phyloP scores from a whole-genome alignment of 768 basidiomycete genomes.

The Leucocoprinus sp. region DNA sequence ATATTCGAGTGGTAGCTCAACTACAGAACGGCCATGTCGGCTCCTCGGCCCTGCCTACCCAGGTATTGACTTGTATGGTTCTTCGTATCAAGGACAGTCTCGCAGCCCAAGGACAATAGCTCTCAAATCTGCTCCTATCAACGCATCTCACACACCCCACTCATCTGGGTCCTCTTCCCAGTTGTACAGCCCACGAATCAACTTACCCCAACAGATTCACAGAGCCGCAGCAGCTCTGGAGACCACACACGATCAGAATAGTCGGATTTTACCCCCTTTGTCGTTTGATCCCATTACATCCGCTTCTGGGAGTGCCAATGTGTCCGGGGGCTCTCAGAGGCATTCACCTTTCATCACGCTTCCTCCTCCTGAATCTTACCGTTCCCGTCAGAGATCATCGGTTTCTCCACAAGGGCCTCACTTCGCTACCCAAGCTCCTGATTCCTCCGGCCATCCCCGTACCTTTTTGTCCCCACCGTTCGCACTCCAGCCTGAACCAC shows the following conservation, averaged over 20 bases:
- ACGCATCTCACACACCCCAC: slow-evolving; percentile 11
- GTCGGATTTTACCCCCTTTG: slow-evolving; percentile 11
- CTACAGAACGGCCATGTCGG: slow-evolving; percentile 28
- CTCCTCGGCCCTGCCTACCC: slow-evolving; percentile 53
- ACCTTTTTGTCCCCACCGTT: slow-evolving; percentile 46
- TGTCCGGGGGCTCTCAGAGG: slow-evolving; percentile 2
- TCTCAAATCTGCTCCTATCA: slow-evolving; percentile 9
- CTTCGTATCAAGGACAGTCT: slow-evolving; percentile 7
- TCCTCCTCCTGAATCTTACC: slow-evolving; percentile 26
- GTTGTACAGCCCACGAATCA: slow-evolving; percentile 8
- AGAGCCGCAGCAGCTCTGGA: slow-evolving; percentile 2
- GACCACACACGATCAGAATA: slow-evolving; percentile 7
- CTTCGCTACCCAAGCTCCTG: slow-evolving; percentile 28
- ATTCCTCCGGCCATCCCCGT: slow-evolving; percentile 19
- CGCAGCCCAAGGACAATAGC: slow-evolving; percentile 4
- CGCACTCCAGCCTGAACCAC: slow-evolving; percentile 58
- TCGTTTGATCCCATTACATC: slow-evolving; percentile 3
- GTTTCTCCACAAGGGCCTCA: slow-evolving; percentile 18
- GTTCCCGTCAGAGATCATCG: slow-evolving; percentile 8
- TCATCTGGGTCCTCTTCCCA: slow-evolving; percentile 13
- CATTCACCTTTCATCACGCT: slow-evolving; percentile 8
- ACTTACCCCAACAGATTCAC: slow-evolving; percentile 4
- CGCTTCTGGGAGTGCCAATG: slow-evolving; percentile 1
- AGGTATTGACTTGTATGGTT: slow-evolving; percentile 22
- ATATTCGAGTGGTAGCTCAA: slow-evolving; percentile 16